A percentile compares a stretch with the other conserved stretches of the same genome.
Evolutionary conservation across 176 grass and related monocot genomes (phyloP).

Genomic region (Otatea glauca): DNA sequence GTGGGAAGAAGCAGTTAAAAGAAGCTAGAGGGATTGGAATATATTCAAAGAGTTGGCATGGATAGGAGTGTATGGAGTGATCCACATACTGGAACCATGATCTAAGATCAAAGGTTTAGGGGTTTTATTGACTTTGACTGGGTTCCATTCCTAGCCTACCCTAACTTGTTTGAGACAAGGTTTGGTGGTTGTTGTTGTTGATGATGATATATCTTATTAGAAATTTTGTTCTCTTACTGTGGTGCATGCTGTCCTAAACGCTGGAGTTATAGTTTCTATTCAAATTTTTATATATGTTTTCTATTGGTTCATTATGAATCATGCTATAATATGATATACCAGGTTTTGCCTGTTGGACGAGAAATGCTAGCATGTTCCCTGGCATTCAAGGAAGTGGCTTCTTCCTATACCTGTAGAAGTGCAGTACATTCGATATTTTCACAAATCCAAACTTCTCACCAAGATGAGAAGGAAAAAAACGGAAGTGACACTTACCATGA

Average conservation of each 20-base stretch:
- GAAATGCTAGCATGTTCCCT: conserved; percentile 84
- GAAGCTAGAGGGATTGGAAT: no score
- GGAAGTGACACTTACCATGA: conserved; percentile 24
- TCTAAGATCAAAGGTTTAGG: no score
- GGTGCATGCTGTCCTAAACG: conserved; percentile 18
- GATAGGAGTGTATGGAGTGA: no score
- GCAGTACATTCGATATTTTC: conserved; percentile 55
- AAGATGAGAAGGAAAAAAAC: conserved; percentile 40
- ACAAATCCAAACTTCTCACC: conserved; percentile 43
- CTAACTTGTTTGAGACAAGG: no score
- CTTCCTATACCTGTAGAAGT: conserved; percentile 60
- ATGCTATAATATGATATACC: conserved; percentile 39
- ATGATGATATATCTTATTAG: not conserved
- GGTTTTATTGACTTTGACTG: no score
- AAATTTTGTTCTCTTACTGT: conserved; percentile 6
- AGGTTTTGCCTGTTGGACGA: conserved; percentile 76
- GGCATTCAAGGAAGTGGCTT: conserved; percentile 79
- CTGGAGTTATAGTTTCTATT: not conserved
- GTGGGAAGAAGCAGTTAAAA: no score
- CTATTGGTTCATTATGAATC: not conserved
- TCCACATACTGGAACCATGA: no score
- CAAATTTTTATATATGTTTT: conserved; percentile 21
- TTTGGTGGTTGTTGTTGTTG: no score
- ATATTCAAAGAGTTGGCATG: no score
- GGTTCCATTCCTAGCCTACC: no score